Evolutionary conservation across 1,284 basidiomycete genomes (phyloP), one percentile per base, ranked within the genome.

Genomic region (Papiliotrema fonsecae): DNA sequence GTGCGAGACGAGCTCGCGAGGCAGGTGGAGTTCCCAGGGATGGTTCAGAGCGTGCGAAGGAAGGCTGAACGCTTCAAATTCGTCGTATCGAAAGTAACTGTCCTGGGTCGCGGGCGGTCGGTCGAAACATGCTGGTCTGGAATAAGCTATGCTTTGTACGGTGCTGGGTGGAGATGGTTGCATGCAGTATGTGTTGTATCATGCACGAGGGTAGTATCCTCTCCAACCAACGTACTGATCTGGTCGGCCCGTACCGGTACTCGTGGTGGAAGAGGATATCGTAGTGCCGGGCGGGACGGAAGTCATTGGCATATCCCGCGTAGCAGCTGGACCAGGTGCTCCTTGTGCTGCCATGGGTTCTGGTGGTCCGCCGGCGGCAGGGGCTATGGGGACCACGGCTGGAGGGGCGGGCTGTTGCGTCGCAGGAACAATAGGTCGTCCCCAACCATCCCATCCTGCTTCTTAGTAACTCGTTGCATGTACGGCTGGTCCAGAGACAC

Each of bases 371-470:
- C 40, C 45, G 4, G 24, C 22, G 16, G 25, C 24, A 9, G 51
- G 43, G 6, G 34, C 34, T 19, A 35, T 35, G 34, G 51, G 22
- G 11, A 45, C 36, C 24, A 44, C 32, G 25, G 48, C 30, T n/a
- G 27, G 16, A 32, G 38, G 41, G 26, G 43, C 31, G 14, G 61
- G 41, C 11, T 28, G 47, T 40, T 52, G 50, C 13, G 46, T 51
- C 14, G 50, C 48, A 13, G 53, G 38, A 14, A 68, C 61, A 46
- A 66, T 52, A 0, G 65, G 65, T 41, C 65, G 51, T 40, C 65
- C 65, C 65, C 65, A 68, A 2, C 65, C 65, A 37, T 68, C 65
- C 58, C 59, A 68, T 30, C 65, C 65, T 65, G 45, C 30, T 1
- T 41, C 27, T 55, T 18, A 44, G 48, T 39, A 13, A 14, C 6